phyloP scores from a whole-genome alignment of 176 grass and related monocot genomes.

The Cenchrus americanus region DNA sequence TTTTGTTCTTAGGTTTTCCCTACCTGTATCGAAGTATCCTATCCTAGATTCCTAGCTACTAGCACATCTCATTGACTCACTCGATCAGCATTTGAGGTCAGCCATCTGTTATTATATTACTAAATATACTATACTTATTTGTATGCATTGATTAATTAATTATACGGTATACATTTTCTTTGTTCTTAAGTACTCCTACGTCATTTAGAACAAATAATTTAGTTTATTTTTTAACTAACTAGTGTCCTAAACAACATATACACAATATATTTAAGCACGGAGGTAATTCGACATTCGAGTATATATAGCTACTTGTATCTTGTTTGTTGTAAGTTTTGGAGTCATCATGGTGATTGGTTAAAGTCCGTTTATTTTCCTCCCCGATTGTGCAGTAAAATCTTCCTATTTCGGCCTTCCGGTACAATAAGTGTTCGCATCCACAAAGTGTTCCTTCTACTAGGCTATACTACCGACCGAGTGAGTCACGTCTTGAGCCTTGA shows the following conservation, averaged over 20 bases:
- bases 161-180: too few species aligned
- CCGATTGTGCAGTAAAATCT: not conserved
- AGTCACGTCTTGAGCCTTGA: not conserved
- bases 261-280: too few species aligned
- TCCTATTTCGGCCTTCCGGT: not conserved
- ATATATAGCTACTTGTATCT: not conserved
- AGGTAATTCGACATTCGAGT: too few species aligned
- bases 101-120: not conserved
- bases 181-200: too few species aligned
- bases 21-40: constrained; percentile 15
- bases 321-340: not conserved
- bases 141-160: not conserved
- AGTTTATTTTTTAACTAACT: too few species aligned
- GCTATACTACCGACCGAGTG: not conserved
- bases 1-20: not conserved
- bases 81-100: not conserved
- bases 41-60: not conserved
- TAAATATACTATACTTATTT: not conserved
- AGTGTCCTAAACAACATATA: too few species aligned
- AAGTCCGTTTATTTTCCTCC: not conserved
- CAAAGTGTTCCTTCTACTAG: not conserved
- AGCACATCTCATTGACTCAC: not conserved
- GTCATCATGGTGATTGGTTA: not conserved
- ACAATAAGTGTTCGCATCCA: not conserved
- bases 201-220: too few species aligned